Base-by-base conservation (phyloP, 768 basidiomycete species). In the Crucibulum laeve region DNA sequence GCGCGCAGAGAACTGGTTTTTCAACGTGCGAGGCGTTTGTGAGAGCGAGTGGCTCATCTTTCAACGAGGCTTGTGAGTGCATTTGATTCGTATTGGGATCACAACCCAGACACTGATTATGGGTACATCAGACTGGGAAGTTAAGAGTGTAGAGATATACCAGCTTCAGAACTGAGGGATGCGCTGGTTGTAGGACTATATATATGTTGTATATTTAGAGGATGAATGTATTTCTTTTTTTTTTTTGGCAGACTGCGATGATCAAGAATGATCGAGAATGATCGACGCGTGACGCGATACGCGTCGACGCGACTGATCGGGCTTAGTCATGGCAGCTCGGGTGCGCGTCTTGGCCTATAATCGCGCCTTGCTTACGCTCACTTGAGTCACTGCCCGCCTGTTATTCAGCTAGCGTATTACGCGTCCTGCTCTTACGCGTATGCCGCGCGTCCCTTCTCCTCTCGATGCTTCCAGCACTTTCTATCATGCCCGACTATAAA, bases 11-110 rank as follows among this genome's bases (percentile, higher is more conserved):
- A 52, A 97, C 93, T 11, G 91, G 91, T 30, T 82, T 80, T 61
- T 68, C 84, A 19, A 87, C 84, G 4, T 97, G 93, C 52, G 74
- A 82, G 40, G 79, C 80, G 11, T 97, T 82, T 59, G 83, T 96
- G 21, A 71, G 71, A 48, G 77, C 77, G 32, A 81, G 74, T 42
- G 93, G 94, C 15, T 69, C 71, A 24, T 71, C 87, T 2, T 82
- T 92, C 56, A 55, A 56, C 3, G 72, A 91, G 53, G 91, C 91
- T 53, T 93, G 89, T 91, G 55, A 66, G 90, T 79, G 10, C 10
- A 40, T 42, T n/a, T n/a, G 28, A 8, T 30, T 30, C 28, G 8
- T 30, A 30, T n/a, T 23, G 32, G 4, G 4, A 32, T 44, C 39
- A 17, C 39, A 45, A 19, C 3, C 22, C 11, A 21, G 11, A 34